Evolutionary conservation across 495 filamentous ascomycete species (phyloP).

Genomic region (Penicillium ochrochloron): DNA sequence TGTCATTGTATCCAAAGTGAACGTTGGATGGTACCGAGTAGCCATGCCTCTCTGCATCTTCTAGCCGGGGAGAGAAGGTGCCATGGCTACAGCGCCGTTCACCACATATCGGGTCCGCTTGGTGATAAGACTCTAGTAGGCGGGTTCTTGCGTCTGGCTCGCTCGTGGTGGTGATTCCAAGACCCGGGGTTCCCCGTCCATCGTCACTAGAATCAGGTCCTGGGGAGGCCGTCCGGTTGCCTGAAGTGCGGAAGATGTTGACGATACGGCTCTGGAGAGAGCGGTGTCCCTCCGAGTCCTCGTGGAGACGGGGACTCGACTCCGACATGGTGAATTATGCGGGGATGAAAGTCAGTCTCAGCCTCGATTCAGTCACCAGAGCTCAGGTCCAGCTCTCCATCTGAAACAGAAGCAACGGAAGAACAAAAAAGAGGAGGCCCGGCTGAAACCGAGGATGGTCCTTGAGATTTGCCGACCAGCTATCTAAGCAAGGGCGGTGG

Average conservation of each 20-base stretch:
- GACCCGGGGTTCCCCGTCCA: conserved; percentile 17
- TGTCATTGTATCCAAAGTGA: conserved; percentile 32
- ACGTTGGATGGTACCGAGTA: conserved; percentile 18
- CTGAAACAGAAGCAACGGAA: conserved; percentile 6
- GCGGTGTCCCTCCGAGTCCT: conserved; percentile 33
- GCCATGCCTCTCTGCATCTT: conserved; percentile 50
- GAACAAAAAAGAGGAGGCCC: background rate
- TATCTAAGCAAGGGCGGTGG: conserved; percentile 32
- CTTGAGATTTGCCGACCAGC: conserved; percentile 11
- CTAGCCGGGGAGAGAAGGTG: conserved; percentile 73
- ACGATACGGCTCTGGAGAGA: conserved; percentile 45
- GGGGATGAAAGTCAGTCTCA: background rate
- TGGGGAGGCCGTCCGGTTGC: conserved; percentile 12
- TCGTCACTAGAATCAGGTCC: conserved; percentile 8
- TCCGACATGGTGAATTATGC: conserved; percentile 33
- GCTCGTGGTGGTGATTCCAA: conserved; percentile 21
- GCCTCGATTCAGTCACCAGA: background rate
- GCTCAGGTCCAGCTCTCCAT: conserved; percentile 4
- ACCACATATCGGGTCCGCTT: conserved; percentile 41
- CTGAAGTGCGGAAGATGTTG: conserved; percentile 38
- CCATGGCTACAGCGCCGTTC: conserved; percentile 69
- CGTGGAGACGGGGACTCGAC: conserved; percentile 28
- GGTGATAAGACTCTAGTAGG: conserved; percentile 46
- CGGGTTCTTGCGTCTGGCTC: conserved; percentile 40
- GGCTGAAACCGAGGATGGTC: conserved; percentile 7